A percentile compares a stretch with the other conserved stretches of the same genome.
phyloP scores from a whole-genome alignment of 305 asterid genomes.

The Fraxinus nigra region DNA sequence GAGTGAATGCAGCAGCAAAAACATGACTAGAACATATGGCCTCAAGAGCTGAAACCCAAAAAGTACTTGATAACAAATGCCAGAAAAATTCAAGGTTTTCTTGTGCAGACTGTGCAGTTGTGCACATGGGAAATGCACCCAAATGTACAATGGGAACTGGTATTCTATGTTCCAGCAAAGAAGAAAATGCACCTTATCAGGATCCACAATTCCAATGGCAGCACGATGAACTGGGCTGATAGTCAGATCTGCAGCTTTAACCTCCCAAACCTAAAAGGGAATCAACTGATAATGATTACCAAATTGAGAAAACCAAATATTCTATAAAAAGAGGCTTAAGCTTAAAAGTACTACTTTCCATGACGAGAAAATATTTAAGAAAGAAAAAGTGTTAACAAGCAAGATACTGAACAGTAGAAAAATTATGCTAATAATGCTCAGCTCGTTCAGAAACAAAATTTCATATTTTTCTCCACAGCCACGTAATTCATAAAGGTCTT shows the following conservation, averaged over 20 bases:
- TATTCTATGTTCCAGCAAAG: background rate
- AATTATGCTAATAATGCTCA: background rate
- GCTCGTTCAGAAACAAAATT: background rate
- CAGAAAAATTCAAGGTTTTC: background rate
- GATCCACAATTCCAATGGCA: conserved; percentile 78
- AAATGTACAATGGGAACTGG: background rate
- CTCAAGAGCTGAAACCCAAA: conserved; percentile 3
- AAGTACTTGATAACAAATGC: background rate
- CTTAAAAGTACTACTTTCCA: background rate
- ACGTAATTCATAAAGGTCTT: background rate
- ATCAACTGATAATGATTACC: conserved; percentile 9
- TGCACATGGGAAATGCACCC: background rate
- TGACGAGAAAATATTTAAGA: background rate
- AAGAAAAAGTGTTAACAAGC: background rate
- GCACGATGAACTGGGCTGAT: conserved; percentile 95
- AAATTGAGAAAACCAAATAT: background rate
- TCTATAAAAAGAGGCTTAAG: background rate
- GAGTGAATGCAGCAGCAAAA: background rate
- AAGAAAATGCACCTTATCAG: conserved; percentile 53
- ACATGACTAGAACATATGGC: background rate
- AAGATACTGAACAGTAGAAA: background rate
- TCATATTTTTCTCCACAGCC: background rate
- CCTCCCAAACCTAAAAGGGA: conserved; percentile 86
- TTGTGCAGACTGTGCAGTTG: background rate
- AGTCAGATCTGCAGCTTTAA: conserved; percentile 95